A percentile compares a stretch with the other conserved stretches of the same genome.
These are phyloP conservation scores for Teratosphaeria gauchensis DNA, from an alignment of 2,329 filamentous ascomycete genomes.

Conservation along the genomic window DNA sequence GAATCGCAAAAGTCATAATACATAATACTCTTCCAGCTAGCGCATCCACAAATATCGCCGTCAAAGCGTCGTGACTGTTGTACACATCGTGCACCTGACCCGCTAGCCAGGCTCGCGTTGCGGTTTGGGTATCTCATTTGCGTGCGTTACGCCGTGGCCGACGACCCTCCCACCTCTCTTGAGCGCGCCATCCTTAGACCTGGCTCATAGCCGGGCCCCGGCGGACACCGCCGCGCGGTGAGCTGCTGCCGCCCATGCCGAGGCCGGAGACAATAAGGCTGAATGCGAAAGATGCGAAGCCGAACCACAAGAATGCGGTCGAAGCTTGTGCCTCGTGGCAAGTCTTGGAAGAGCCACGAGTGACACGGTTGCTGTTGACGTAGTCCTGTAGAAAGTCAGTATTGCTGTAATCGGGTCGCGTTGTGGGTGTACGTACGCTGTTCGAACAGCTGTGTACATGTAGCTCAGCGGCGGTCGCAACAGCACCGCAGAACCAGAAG, in stretches of 20 bases:
- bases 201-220: conserved; percentile 46
- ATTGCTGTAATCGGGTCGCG: not conserved
- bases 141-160: not conserved
- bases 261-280: conserved; percentile 47
- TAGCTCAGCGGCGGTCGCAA: conserved; percentile 63
- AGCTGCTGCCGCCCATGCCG: conserved; percentile 40
- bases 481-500: conserved; percentile 60
- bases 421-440: conserved; percentile 32
- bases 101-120: not conserved
- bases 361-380: conserved; percentile 31
- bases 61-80: not conserved
- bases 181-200: conserved; percentile 32
- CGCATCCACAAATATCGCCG: not conserved
- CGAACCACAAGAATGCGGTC: conserved; percentile 70
- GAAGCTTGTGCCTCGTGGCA: conserved; percentile 68
- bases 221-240: conserved; percentile 33
- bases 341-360: conserved; percentile 44
- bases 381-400: conserved; percentile 22
- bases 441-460: conserved; percentile 59
- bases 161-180: not conserved
- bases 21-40: not conserved
- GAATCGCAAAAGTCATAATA: not conserved
- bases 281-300: conserved; percentile 53
- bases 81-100: not conserved
- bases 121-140: not conserved